Conservation (phyloP, 805 yeast species). For the Clavispora fructus region DNA sequence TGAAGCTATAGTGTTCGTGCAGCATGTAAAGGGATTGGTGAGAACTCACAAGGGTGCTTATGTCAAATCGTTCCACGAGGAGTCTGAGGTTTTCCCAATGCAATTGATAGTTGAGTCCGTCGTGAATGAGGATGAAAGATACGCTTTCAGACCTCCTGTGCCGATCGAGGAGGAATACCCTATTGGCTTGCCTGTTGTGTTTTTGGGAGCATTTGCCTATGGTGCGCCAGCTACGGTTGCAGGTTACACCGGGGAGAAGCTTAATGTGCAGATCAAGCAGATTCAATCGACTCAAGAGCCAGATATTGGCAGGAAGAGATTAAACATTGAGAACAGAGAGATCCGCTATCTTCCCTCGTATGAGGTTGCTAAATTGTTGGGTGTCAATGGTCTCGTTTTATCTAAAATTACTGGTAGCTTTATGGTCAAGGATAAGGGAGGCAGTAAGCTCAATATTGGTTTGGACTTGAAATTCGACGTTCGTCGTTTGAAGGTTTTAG, state of each 20-base stretch:
- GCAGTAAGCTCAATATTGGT: constrained; percentile 63
- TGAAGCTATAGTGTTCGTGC: constrained; percentile 61
- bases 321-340: constrained; percentile 48
- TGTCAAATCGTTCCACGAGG: constrained; percentile 60
- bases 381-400: constrained; percentile 58
- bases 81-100: constrained; percentile 60
- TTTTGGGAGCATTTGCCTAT: constrained; percentile 81
- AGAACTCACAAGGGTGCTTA: constrained; percentile 69
- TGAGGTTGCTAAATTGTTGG: constrained; percentile 55
- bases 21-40: constrained; percentile 70
- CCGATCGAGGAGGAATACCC: constrained; percentile 86
- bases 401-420: constrained; percentile 74
- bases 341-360: constrained; percentile 61
- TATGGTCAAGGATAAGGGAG: constrained; percentile 46
- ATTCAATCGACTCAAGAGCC: constrained; percentile 50
- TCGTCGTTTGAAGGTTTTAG: constrained; percentile 76
- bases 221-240: constrained; percentile 71
- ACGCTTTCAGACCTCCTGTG: constrained; percentile 61
- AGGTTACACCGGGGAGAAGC: constrained; percentile 45
- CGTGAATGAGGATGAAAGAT: constrained; percentile 68
- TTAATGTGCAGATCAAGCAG: constrained; percentile 47
- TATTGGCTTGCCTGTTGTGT: constrained; percentile 60
- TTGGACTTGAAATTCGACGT: constrained; percentile 79
- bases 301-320: constrained; percentile 56
- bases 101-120: constrained; percentile 78